phyloP scores from a whole-genome alignment of 305 asterid species.

The Solanum chacoense region DNA sequence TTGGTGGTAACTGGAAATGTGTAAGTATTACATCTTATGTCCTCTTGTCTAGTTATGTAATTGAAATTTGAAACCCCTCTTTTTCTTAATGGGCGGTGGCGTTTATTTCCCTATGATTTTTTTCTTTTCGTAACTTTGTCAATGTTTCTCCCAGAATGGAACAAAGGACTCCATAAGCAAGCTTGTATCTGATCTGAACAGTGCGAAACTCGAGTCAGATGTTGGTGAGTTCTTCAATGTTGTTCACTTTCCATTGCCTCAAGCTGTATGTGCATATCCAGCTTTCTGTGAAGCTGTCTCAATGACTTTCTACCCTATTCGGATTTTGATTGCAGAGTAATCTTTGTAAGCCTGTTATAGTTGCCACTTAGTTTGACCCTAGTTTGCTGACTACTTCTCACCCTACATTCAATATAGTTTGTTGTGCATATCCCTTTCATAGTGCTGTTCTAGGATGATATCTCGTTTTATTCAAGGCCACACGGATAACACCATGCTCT shows the following conservation, averaged over 20 bases:
- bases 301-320: neutral
- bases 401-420: neutral
- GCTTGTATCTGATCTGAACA: constrained; percentile 77
- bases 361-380: neutral
- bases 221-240: constrained; percentile 54
- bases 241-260: neutral
- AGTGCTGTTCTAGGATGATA: neutral
- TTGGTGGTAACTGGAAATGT: constrained; percentile 96
- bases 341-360: neutral
- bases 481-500: neutral
- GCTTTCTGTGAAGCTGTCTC: neutral
- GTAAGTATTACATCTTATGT: constrained; percentile 38
- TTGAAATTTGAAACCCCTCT: neutral
- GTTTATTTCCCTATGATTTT: neutral
- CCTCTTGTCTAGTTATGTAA: neutral
- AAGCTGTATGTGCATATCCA: neutral
- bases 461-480: neutral
- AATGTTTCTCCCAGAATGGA: constrained; percentile 51
- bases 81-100: neutral
- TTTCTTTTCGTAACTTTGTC: constrained; percentile 7
- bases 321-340: neutral
- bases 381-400: neutral
- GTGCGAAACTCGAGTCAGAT: constrained; percentile 74
- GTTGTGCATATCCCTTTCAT: neutral
- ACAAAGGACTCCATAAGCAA: constrained; percentile 80